Evolutionary conservation across 2,329 filamentous ascomycete genomes (phyloP).

Genomic region (Aureobasidium leucospermi): DNA sequence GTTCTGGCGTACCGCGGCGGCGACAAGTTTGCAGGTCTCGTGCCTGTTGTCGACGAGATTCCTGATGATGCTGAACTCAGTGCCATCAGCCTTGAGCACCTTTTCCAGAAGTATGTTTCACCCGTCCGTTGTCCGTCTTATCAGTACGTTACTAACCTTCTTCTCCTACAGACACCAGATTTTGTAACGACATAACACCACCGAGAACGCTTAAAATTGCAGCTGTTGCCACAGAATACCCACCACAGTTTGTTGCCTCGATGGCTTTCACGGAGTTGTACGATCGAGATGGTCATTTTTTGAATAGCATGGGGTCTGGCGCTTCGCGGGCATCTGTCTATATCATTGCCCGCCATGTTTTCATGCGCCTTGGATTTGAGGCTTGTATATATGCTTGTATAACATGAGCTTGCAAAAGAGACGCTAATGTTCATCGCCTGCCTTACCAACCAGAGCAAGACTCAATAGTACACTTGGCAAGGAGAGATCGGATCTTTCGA

Average conservation of each 20-base stretch:
- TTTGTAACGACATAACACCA: constrained; percentile 1
- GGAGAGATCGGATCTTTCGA: neutral
- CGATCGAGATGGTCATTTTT: neutral
- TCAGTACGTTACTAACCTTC: neutral
- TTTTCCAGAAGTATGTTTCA: constrained; percentile 47
- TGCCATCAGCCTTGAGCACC: constrained; percentile 49
- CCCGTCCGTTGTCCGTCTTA: neutral
- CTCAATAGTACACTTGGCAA: too few relatives aligned
- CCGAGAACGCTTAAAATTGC: neutral
- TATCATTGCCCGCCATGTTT: neutral
- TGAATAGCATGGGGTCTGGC: neutral
- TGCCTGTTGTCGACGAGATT: constrained; percentile 80
- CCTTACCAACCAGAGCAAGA: too few relatives aligned
- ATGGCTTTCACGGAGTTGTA: neutral
- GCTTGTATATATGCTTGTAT: neutral
- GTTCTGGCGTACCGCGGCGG: constrained; percentile 83
- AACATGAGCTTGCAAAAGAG: neutral
- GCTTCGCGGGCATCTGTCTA: neutral
- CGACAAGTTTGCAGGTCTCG: constrained; percentile 83
- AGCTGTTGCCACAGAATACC: neutral
- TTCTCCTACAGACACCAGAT: constrained; percentile 14
- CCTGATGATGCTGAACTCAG: constrained; percentile 51
- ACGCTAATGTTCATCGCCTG: too few relatives aligned
- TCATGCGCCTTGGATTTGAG: neutral
- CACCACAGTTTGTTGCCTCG: neutral